Evolutionary conservation across 495 filamentous ascomycete species (phyloP).

Genomic region (Cenococcum geophilum): DNA sequence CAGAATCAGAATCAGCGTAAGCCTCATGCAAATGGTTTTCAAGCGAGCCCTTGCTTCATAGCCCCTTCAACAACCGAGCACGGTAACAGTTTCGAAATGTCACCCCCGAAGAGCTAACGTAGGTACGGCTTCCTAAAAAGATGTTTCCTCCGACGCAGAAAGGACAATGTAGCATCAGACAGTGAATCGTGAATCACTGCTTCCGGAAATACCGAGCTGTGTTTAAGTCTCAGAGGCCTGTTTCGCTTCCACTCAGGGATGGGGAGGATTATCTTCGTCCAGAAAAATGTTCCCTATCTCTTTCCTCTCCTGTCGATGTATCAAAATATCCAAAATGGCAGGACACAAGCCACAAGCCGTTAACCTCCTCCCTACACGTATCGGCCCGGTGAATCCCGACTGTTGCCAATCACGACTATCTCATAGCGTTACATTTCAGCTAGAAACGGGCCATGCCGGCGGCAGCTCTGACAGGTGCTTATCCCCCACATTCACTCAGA

Average conservation of each 20-base stretch:
- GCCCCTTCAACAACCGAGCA: conserved; percentile 8
- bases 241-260: neutral
- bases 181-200: neutral
- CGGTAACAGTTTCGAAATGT: conserved; percentile 20
- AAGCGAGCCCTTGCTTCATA: conserved; percentile 2
- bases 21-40: neutral
- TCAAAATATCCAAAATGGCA: conserved; percentile 8
- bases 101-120: conserved; percentile 19
- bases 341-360: neutral
- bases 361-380: neutral
- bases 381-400: conserved; percentile 9
- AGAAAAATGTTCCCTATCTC: neutral
- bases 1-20: conserved; percentile 1
- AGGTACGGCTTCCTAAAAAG: conserved; percentile 28
- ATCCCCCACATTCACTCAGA: conserved; percentile 11
- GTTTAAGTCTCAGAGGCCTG: neutral
- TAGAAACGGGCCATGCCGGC: conserved; percentile 1
- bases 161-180: conserved; percentile 10
- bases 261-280: neutral
- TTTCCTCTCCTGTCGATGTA: neutral
- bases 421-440: neutral
- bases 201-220: neutral
- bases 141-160: conserved; percentile 22
- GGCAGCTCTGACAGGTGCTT: conserved; percentile 14
- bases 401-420: conserved; percentile 17